phyloP scores from a whole-genome alignment of 1,139 yeast genomes.

The Taphrina wiesneri region DNA sequence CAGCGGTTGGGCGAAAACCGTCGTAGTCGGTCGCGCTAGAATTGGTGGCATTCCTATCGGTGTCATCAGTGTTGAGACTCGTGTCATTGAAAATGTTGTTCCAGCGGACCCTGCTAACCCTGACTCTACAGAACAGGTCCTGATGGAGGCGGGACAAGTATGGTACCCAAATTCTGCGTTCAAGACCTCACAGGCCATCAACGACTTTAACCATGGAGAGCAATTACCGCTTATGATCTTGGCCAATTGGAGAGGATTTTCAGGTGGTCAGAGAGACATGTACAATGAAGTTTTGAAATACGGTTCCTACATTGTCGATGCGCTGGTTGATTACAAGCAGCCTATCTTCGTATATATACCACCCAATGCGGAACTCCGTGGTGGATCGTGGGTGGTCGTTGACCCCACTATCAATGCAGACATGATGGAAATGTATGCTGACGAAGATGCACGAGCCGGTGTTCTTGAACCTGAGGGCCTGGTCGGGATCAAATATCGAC shows the following conservation, averaged over 20 bases:
- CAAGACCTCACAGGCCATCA: conserved; percentile 97
- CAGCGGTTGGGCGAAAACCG: conserved; percentile 98
- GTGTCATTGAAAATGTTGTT: conserved; percentile 78
- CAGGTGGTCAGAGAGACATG: conserved; percentile 99
- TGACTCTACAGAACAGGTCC: conserved; percentile 78
- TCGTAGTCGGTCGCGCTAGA: conserved; percentile 97
- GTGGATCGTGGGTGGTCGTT: conserved; percentile 99
- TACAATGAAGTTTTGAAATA: conserved; percentile 95
- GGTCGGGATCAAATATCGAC: conserved; percentile 96
- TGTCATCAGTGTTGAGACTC: conserved; percentile 93
- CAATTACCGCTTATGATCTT: conserved; percentile 93
- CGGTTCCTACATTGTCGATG: conserved; percentile 95
- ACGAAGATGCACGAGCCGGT: conserved; percentile 95
- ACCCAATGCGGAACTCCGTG: conserved; percentile 96
- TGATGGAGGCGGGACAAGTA: conserved; percentile 98
- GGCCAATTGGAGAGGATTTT: conserved; percentile 99
- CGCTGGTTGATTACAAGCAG: conserved; percentile 91
- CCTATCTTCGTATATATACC: conserved; percentile 97
- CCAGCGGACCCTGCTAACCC: conserved; percentile 99
- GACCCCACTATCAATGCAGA: conserved; percentile 96
- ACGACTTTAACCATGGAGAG: conserved; percentile 96
- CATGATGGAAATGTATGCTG: conserved; percentile 99
- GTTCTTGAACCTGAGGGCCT: conserved; percentile 98
- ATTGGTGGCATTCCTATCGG: conserved; percentile 98
- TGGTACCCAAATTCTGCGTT: conserved; percentile 99